Base-by-base conservation (phyloP, 2,329 filamentous ascomycete genomes). In the Neopestalotiopsis sp. region DNA sequence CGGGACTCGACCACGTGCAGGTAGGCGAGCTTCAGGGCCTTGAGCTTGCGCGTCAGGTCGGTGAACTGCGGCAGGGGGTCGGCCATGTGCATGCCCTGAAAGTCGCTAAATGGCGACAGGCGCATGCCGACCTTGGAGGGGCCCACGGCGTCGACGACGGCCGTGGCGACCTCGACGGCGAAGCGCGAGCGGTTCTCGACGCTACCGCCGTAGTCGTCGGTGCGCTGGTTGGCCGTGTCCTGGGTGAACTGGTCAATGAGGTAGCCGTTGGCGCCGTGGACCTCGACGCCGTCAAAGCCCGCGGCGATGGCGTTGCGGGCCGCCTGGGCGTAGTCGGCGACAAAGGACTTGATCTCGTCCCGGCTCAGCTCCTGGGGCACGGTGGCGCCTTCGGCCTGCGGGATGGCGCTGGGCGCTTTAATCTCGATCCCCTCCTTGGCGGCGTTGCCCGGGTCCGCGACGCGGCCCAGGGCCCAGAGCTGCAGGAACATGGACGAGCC, bases 391-490 rank as follows among this genome's bases (percentile, higher is more conserved):
- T 65, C 61, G 20, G 45, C 66, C 42, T 67, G 59, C 49, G 66
- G 66, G 45, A 70, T 57, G 9, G 68, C 17, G 34, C 56, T 62
- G 32, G 68, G 53, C n/a, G 58, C 24, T 24, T 74, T 75, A 53
- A 74, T 78, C 0, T 75, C 0, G 67, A 49, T 30, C 12, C 76
- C 78, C 57, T 81, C 78, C 17, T 73, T 72, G 24, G 70, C 61
- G 4, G 74, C 72, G 5, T 75, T 38, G 1, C 74, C 74, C 0
- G 71, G 67, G 53, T 81, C 77, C 0, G 86, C 87, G 3, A 85
- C 83, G 3, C 91, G 86, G 4, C 91, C 90, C 5, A 89, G 80
- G 0, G 85, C 85, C 84, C 89, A 92, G 0, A 93, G 81, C 74
- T 93, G 91, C 1, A 84, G 77, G 78, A 84, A 91, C 65, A 92